These are phyloP conservation scores for Eurotiales sp. DNA, from an alignment of 2,329 filamentous ascomycete species.

Conservation along the genomic window DNA sequence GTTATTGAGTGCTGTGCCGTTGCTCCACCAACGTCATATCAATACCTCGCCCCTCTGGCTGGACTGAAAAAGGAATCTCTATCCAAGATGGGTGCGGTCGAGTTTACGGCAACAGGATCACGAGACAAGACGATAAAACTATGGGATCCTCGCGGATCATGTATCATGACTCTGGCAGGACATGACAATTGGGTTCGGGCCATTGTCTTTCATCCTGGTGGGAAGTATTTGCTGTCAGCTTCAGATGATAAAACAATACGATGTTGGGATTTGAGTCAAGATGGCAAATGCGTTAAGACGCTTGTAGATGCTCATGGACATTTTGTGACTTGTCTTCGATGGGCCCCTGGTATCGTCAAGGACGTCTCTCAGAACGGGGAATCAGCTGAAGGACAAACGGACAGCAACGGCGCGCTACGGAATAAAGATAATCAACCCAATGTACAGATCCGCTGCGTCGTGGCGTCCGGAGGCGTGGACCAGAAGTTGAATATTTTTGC, in stretches of 20 bases:
- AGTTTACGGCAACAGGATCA: conserved; percentile 85
- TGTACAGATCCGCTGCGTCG: conserved; percentile 66
- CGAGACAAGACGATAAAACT: conserved; percentile 87
- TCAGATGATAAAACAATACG: conserved; percentile 87
- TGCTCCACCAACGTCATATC: conserved; percentile 74
- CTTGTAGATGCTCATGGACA: conserved; percentile 73
- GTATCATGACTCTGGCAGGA: conserved; percentile 77
- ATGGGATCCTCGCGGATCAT: conserved; percentile 80
- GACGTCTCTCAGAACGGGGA: conserved; percentile 36
- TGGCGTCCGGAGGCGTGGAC: conserved; percentile 85
- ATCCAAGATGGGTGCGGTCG: conserved; percentile 64
- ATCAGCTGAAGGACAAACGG: conserved; percentile 14
- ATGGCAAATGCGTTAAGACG: conserved; percentile 83
- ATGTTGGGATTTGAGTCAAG: conserved; percentile 90
- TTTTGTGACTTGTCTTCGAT: conserved; percentile 81
- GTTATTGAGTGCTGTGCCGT: conserved; percentile 81
- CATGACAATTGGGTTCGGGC: conserved; percentile 94
- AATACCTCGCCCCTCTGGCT: conserved; percentile 71
- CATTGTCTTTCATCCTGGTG: conserved; percentile 84
- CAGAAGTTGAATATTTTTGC: conserved; percentile 76
- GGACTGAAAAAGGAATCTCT: conserved; percentile 79
- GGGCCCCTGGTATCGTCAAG: conserved; percentile 74
- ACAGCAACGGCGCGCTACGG: conserved; percentile 53
- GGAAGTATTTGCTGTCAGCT: conserved; percentile 82
- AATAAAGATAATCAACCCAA: conserved; percentile 28